Evolutionary conservation across 768 basidiomycete genomes (phyloP).

Genomic region (Kwoniella sp.): DNA sequence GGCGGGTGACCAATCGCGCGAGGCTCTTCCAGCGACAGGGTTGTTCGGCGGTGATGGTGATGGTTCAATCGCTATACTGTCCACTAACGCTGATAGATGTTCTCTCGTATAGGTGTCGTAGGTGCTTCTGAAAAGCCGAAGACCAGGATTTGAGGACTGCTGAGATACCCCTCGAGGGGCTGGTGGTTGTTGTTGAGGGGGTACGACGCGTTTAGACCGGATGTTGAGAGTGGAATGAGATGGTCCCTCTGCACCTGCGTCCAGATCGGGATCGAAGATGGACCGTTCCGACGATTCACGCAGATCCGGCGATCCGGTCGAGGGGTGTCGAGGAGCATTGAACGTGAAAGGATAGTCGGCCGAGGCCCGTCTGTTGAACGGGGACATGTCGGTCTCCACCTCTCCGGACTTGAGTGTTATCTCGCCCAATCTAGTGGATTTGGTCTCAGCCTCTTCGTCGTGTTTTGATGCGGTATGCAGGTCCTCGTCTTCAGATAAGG

Average conservation of each 20-base stretch:
- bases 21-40: conserved; percentile 14
- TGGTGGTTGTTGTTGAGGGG: neutral
- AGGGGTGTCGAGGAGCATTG: conserved; percentile 28
- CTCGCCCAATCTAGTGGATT: conserved; percentile 11
- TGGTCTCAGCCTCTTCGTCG: conserved; percentile 12
- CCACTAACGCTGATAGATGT: conserved; percentile 89
- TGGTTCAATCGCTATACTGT: conserved; percentile 72
- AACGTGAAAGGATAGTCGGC: conserved; percentile 41
- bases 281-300: neutral
- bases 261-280: conserved; percentile 18
- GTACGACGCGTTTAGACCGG: conserved; percentile 3
- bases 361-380: conserved; percentile 30
- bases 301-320: conserved; percentile 5
- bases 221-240: conserved; percentile 25
- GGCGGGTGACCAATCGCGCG: conserved; percentile 29
- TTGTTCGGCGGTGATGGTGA: conserved; percentile 39
- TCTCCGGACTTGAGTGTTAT: conserved; percentile 29
- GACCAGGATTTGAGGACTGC: conserved; percentile 25
- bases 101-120: conserved; percentile 97
- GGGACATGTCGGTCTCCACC: conserved; percentile 39
- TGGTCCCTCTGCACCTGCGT: conserved; percentile 10
- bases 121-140: conserved; percentile 78
- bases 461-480: neutral
- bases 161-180: conserved; percentile 10
- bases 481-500: conserved; percentile 2